phyloP scores from a whole-genome alignment of 2,329 filamentous ascomycete species.

The Aspergillus sp. region DNA sequence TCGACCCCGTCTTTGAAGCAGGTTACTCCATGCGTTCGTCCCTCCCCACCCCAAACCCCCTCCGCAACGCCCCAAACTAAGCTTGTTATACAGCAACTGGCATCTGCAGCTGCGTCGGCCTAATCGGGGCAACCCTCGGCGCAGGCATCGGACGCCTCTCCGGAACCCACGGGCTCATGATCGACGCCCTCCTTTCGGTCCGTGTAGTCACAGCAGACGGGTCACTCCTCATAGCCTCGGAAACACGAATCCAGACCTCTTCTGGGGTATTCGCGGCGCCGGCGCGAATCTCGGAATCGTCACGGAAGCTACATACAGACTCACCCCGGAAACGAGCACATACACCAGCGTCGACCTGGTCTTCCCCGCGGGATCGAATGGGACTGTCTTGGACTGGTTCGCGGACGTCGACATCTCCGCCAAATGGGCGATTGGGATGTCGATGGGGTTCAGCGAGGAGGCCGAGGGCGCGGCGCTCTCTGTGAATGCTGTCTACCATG shows the following conservation, averaged over 20 bases:
- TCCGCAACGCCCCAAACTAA: background rate
- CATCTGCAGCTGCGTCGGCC: background rate
- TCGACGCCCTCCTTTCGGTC: background rate
- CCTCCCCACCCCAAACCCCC: background rate
- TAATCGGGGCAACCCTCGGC: background rate
- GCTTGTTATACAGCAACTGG: background rate
- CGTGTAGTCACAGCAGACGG: background rate
- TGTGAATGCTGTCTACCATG: background rate
- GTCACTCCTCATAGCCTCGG: slow-evolving; percentile 36
- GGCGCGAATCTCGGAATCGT: slow-evolving; percentile 50
- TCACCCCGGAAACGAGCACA: background rate
- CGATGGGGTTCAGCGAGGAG: background rate
- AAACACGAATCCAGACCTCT: slow-evolving; percentile 44
- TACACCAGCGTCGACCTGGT: background rate
- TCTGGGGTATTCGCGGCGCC: slow-evolving; percentile 50
- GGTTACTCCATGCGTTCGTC: slow-evolving; percentile 5
- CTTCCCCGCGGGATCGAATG: background rate
- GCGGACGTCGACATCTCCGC: background rate
- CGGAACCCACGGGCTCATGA: background rate
- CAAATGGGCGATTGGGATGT: background rate
- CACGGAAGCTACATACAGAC: background rate
- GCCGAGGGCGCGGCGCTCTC: no score
- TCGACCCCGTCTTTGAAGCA: slow-evolving; percentile 1
- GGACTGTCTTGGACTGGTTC: background rate
- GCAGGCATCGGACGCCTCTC: background rate